Base-by-base conservation (phyloP, 73 alveolate species). In the Effrenium voratum region DNA sequence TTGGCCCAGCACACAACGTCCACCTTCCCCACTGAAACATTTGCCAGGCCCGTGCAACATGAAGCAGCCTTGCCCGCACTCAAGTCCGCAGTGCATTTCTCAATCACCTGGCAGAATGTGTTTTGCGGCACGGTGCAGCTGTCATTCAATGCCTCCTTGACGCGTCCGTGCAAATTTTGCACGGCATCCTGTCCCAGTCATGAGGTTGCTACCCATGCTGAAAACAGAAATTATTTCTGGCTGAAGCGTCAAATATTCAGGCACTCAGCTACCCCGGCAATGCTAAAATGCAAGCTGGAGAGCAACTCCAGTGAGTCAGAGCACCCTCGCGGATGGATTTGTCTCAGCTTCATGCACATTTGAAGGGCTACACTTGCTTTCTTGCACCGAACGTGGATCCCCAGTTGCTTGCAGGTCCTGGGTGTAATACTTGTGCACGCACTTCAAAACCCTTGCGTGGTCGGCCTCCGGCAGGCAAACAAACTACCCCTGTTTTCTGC, bases 391-490 rank as follows among this genome's bases (percentile, higher is more conserved):
- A n/a, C n/a, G n/a, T n/a, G n/a, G n/a, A n/a, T n/a, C n/a, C n/a
- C n/a, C n/a, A n/a, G n/a, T n/a, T n/a, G n/a, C n/a, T n/a, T n/a
- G 15, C 32, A 52, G 41, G 55, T 45, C 97, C 98, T 92, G 85
- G 22, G 98, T 92, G 92, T 92, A 92, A 92, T 92, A 92, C 50
- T 76, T 76, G 90, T 92, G 98, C 92, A 92, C 98, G 34, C 75
- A 75, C 36, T 92, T 91, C 13, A 92, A 92, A 5, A 92, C 98
- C 19, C 98, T 77, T 36, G 92, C 34, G 52, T 92, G 98, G 49
- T 92, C 98, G n/a, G 91, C 98, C 97, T 90, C 44, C 36, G 43
- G 10, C 40, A 10, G 34, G 3, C 79, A n/a, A 66, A 66, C 30
- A n/a, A n/a, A n/a, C n/a, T n/a, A n/a, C n/a, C n/a, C n/a, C n/a